A percentile compares a stretch with the other conserved stretches of the same genome.
phyloP scores from a whole-genome alignment of 129 eudicot genomes.

The Calendula officinalis region DNA sequence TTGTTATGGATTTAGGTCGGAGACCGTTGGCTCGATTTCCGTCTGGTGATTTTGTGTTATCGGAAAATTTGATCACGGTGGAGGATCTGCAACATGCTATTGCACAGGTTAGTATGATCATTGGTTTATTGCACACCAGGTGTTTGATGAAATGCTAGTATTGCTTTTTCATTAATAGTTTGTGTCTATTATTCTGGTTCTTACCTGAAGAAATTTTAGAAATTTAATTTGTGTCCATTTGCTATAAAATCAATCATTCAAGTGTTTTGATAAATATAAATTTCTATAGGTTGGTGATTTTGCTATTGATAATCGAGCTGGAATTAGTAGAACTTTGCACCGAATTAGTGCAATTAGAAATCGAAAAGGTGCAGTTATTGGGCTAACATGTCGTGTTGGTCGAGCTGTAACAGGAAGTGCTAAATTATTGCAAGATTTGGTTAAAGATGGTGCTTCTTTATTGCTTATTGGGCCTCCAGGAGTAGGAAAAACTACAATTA shows the following conservation, averaged over 20 bases:
- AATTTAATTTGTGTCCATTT: not conserved
- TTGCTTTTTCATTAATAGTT: not conserved
- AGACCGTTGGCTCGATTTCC: conserved; percentile 96
- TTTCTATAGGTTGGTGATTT: conserved; percentile 86
- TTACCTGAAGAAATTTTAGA: too few species aligned
- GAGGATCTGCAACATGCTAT: conserved; percentile 68
- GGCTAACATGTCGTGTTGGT: conserved; percentile 96
- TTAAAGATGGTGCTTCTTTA: conserved; percentile 86
- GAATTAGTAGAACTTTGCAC: conserved; percentile 92
- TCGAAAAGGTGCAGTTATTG: conserved; percentile 77
- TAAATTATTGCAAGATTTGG: conserved; percentile 69
- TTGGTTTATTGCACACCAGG: conserved; percentile 16
- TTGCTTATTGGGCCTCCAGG: conserved; percentile 98
- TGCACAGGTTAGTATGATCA: conserved; percentile 48
- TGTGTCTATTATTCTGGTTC: not conserved
- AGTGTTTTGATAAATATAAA: not conserved
- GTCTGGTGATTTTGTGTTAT: conserved; percentile 78
- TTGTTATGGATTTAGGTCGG: conserved; percentile 93
- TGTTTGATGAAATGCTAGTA: conserved; percentile 16
- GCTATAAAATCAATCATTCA: not conserved
- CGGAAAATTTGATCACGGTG: conserved; percentile 58
- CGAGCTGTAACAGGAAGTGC: conserved; percentile 97
- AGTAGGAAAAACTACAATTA: conserved; percentile 92
- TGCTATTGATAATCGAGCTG: conserved; percentile 93
- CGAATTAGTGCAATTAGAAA: conserved; percentile 93